Evolutionary conservation across 2,329 filamentous ascomycete species (phyloP), one percentile per base, ranked within the genome.

Genomic region (Neospermospora avenae): DNA sequence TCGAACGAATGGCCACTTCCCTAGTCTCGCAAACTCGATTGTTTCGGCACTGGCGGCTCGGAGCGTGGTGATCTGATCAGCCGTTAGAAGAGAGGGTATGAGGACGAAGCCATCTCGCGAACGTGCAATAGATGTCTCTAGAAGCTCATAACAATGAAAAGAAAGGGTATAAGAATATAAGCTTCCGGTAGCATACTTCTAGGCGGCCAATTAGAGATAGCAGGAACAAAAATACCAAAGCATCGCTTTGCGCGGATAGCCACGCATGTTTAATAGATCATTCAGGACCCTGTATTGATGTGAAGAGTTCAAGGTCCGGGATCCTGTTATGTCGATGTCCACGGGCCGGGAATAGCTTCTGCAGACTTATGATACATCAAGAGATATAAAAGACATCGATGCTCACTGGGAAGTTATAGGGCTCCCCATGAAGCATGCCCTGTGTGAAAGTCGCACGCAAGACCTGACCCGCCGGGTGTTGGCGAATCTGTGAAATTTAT

Each of bases 91-190:
- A 37, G 81, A 81, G 42, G 84, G 86, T 69, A 95, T 81, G 58
- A 89, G 76, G 52, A 93, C 87, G 79, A 88, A 96, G 74, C 91
- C 91, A 74, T 95, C 83, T 56, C 77, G n/a, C n/a, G n/a, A n/a
- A n/a, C n/a, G n/a, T n/a, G n/a, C n/a, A n/a, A n/a, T n/a, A n/a
- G n/a, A n/a, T n/a, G n/a, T n/a, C n/a, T n/a, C n/a, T n/a, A n/a
- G n/a, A n/a, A n/a, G n/a, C n/a, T n/a, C n/a, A n/a, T n/a, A n/a
- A n/a, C n/a, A n/a, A n/a, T n/a, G n/a, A n/a, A n/a, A n/a, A n/a
- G n/a, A n/a, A n/a, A n/a, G n/a, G n/a, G n/a, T n/a, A n/a, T n/a
- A n/a, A n/a, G n/a, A n/a, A n/a, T n/a, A n/a, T n/a, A n/a, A n/a
- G n/a, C n/a, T n/a, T n/a, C n/a, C n/a, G n/a, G n/a, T n/a, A n/a